phyloP scores from a whole-genome alignment of 1,284 basidiomycete genomes.

The Takashimella koratensis region DNA sequence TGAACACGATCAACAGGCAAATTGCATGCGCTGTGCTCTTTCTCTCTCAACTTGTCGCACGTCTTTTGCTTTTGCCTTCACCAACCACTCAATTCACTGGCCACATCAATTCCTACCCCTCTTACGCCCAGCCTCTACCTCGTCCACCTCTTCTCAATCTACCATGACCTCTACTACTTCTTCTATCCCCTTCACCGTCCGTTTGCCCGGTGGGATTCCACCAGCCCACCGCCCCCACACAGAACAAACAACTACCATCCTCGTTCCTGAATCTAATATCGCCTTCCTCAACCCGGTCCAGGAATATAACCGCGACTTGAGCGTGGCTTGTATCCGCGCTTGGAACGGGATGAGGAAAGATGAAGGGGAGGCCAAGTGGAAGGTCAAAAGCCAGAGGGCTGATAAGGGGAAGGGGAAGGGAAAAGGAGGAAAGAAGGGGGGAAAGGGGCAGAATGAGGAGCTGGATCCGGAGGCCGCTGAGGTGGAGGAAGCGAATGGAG shows the following conservation, averaged over 20 bases:
- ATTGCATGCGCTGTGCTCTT: too few species aligned
- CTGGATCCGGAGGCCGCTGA: not conserved
- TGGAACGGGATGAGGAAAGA: constrained; percentile 55
- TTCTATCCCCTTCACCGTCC: constrained; percentile 32
- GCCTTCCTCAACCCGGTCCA: constrained; percentile 97
- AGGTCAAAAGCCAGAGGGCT: constrained; percentile 49
- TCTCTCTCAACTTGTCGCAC: too few species aligned
- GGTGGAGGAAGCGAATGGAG: constrained; percentile 14
- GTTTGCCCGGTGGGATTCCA: constrained; percentile 54
- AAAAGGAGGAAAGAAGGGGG: constrained; percentile 8
- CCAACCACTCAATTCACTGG: too few species aligned
- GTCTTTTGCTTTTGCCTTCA: too few species aligned
- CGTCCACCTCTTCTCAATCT: too few species aligned
- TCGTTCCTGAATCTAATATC: constrained; percentile 68
- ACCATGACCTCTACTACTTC: constrained; percentile 8
- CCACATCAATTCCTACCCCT: too few species aligned
- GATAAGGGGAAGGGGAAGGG: constrained; percentile 24
- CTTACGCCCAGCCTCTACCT: too few species aligned
- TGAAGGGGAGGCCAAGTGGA: constrained; percentile 56
- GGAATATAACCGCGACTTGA: constrained; percentile 95
- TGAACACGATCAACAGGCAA: too few species aligned
- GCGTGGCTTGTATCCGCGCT: constrained; percentile 82
- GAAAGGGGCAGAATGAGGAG: constrained; percentile 19
- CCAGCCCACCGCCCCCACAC: constrained; percentile 74
- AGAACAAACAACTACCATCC: constrained; percentile 78